These are phyloP conservation scores for Cucumis hystrix DNA, from an alignment of 306 rosid genomes.

Conservation along the genomic window DNA sequence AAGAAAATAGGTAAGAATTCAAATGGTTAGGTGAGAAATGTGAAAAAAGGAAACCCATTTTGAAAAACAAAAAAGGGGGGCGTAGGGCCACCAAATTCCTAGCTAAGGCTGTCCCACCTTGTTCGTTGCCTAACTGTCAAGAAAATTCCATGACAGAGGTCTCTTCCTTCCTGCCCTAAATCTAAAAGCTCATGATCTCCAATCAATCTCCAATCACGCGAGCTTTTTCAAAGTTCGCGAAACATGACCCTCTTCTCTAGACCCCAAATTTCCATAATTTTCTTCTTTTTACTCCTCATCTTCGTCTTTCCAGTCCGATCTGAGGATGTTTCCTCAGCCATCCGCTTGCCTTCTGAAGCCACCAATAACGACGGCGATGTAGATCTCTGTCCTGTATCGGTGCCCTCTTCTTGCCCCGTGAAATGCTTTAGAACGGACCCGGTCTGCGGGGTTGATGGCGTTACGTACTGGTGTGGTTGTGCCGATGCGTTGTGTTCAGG, in stretches of 20 bases:
- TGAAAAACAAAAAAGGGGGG: too few species aligned
- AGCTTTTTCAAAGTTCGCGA: conserved; percentile 22
- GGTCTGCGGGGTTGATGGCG: conserved; percentile 71
- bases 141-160: not conserved
- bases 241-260: conserved; percentile 21
- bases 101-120: too few species aligned
- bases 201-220: not conserved
- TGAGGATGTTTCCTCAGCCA: conserved; percentile 7
- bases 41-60: too few species aligned
- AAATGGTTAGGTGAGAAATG: too few species aligned
- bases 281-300: conserved; percentile 12
- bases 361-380: not conserved
- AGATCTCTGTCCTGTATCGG: conserved; percentile 23
- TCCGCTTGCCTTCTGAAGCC: conserved; percentile 31
- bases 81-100: too few species aligned
- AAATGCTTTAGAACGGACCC: conserved; percentile 77
- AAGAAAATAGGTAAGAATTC: too few species aligned
- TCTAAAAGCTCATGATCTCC: not conserved
- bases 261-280: conserved; percentile 4
- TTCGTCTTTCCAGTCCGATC: conserved; percentile 18
- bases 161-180: conserved; percentile 3
- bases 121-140: not conserved
- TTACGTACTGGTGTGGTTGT: conserved; percentile 95
- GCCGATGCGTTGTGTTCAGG: conserved; percentile 72
- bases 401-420: conserved; percentile 42